Conservation (phyloP, 805 yeast genomes). For the Saccharomycopsis schoenii region DNA sequence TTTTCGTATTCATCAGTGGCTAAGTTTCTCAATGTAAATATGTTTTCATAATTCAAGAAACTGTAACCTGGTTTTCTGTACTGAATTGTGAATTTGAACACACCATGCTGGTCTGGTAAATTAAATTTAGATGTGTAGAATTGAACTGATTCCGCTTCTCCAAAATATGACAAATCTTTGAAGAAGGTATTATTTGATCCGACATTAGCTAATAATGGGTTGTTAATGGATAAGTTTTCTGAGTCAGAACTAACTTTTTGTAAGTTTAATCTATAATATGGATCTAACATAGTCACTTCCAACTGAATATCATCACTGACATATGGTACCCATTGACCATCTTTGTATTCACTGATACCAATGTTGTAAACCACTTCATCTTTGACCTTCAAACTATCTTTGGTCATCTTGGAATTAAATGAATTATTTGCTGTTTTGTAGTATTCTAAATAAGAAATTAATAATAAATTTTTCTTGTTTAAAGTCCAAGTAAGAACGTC, state of each 20-base stretch:
- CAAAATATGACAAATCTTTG: background rate
- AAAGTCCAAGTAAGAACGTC: conserved; percentile 62
- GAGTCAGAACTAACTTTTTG: conserved; percentile 27
- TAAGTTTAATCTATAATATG: conserved; percentile 77
- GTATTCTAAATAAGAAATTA: conserved; percentile 35
- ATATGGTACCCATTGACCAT: conserved; percentile 59
- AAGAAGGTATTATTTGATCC: conserved; percentile 14
- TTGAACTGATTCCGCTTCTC: background rate
- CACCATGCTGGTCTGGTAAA: conserved; percentile 94
- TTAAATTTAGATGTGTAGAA: conserved; percentile 36
- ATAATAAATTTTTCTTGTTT: conserved; percentile 56
- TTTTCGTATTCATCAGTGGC: conserved; percentile 94
- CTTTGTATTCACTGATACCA: conserved; percentile 37
- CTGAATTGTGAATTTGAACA: conserved; percentile 75
- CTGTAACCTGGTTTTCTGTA: conserved; percentile 72
- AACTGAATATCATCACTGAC: conserved; percentile 60
- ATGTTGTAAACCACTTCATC: conserved; percentile 54
- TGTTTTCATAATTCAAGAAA: conserved; percentile 52
- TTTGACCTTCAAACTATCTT: conserved; percentile 53
- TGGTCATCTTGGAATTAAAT: conserved; percentile 24
- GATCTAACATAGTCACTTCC: conserved; percentile 85
- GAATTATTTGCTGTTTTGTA: conserved; percentile 19
- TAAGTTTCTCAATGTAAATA: conserved; percentile 81
- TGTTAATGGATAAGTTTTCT: conserved; percentile 10
- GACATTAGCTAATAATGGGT: background rate